These are phyloP conservation scores for Bassia scoparia DNA, from an alignment of 148 eudicot species.

Conservation along the genomic window DNA sequence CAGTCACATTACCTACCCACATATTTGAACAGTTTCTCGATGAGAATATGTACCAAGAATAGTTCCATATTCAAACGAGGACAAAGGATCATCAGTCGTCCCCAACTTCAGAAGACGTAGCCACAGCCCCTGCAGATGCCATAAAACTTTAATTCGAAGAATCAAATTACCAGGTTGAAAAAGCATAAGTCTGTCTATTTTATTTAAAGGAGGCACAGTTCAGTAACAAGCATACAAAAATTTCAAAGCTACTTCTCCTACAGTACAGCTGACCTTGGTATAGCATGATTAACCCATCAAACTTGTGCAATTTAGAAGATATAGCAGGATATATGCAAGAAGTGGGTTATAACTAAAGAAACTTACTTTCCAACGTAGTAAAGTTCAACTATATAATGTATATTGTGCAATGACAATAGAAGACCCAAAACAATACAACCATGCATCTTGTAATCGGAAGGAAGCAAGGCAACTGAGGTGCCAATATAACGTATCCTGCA, in stretches of 20 bases:
- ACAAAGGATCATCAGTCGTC: conserved; percentile 92
- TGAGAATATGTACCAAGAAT: conserved; percentile 59
- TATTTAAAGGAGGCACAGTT: neutral
- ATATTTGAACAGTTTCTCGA: conserved; percentile 2
- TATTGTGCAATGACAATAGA: neutral
- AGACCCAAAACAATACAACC: neutral
- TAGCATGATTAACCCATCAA: neutral
- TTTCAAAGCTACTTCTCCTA: neutral
- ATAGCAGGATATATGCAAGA: neutral
- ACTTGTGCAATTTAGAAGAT: no score
- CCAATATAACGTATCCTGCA: no score
- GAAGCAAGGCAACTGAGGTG: no score
- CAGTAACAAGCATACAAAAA: neutral
- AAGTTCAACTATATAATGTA: neutral
- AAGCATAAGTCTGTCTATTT: neutral
- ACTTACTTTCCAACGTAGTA: neutral
- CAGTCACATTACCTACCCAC: neutral
- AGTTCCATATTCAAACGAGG: conserved; percentile 98
- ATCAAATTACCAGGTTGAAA: neutral
- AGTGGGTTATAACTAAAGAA: neutral
- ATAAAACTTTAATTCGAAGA: conserved; percentile 8
- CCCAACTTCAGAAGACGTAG: conserved; percentile 90
- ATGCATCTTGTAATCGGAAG: no score
- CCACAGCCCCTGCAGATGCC: conserved; percentile 77
- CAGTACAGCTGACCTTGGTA: neutral